phyloP scores from a whole-genome alignment of 345 rosid genomes.

The Lepidium sativum region DNA sequence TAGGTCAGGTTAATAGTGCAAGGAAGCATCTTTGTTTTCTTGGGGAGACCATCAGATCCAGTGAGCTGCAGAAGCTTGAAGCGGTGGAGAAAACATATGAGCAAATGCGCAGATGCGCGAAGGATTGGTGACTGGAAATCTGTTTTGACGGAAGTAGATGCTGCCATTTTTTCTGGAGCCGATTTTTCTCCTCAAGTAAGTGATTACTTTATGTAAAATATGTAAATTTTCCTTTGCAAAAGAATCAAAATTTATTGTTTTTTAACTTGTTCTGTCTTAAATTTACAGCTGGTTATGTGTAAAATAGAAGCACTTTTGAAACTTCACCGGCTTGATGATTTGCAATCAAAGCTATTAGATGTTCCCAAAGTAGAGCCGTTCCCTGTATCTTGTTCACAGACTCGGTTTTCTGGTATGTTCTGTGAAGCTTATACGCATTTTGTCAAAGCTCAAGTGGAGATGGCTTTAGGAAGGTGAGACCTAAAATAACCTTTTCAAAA shows the following conservation, averaged over 20 bases:
- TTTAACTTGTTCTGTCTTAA: slow-evolving; percentile 36
- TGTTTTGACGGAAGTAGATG: slow-evolving; percentile 64
- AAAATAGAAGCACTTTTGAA: slow-evolving; percentile 85
- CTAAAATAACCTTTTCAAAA: not conserved
- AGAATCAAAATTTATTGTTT: not conserved
- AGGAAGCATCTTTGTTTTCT: slow-evolving; percentile 46
- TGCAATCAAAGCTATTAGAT: slow-evolving; percentile 41
- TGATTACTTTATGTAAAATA: not conserved
- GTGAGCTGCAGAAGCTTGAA: slow-evolving; percentile 59
- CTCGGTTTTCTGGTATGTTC: slow-evolving; percentile 64
- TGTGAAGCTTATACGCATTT: slow-evolving; percentile 69
- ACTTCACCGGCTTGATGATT: slow-evolving; percentile 81
- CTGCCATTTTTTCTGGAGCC: slow-evolving; percentile 79
- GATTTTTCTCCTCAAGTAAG: slow-evolving; percentile 75
- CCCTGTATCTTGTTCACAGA: slow-evolving; percentile 46
- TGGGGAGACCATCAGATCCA: slow-evolving; percentile 54
- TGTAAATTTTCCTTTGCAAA: not conserved
- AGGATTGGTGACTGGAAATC: slow-evolving; percentile 62
- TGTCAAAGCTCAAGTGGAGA: slow-evolving; percentile 72
- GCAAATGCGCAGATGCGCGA: slow-evolving; percentile 68
- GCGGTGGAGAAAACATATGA: slow-evolving; percentile 64
- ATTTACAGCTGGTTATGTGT: slow-evolving; percentile 86
- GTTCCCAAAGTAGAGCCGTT: slow-evolving; percentile 48
- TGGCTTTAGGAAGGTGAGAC: slow-evolving; percentile 94
- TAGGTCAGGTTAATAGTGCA: slow-evolving; percentile 79